A percentile compares a stretch with the other conserved stretches of the same genome.
Evolutionary conservation across 2,329 filamentous ascomycete genomes (phyloP).

Genomic region (Alternaria hordeiaustralica): DNA sequence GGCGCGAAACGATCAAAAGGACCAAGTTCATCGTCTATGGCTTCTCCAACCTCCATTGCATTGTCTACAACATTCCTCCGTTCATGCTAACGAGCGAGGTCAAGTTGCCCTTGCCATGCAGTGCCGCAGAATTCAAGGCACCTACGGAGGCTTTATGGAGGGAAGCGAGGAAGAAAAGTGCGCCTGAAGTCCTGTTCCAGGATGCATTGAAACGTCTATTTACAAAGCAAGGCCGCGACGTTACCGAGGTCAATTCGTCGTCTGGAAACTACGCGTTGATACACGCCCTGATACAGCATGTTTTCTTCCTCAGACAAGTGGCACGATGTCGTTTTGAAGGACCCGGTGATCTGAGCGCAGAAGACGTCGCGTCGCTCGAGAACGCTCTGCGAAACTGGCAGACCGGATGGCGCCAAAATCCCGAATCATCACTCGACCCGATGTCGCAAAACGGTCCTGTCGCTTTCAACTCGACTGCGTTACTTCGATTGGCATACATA

Average conservation of each 20-base stretch:
- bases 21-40: conserved; percentile 65
- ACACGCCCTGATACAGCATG: conserved; percentile 74
- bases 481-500: conserved; percentile 68
- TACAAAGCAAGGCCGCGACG: conserved; percentile 38
- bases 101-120: conserved; percentile 61
- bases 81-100: conserved; percentile 63
- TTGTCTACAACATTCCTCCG: conserved; percentile 67
- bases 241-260: conserved; percentile 41
- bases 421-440: conserved; percentile 56
- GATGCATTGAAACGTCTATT: conserved; percentile 45
- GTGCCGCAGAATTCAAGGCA: conserved; percentile 63
- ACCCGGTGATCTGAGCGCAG: conserved; percentile 38
- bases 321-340: conserved; percentile 43
- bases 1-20: conserved; percentile 59
- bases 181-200: conserved; percentile 39
- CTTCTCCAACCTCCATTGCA: conserved; percentile 66
- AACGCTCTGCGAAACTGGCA: conserved; percentile 55
- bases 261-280: conserved; percentile 73
- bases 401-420: conserved; percentile 48
- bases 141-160: conserved; percentile 59
- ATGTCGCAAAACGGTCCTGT: conserved; percentile 65
- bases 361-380: conserved; percentile 52
- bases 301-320: conserved; percentile 70
- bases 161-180: conserved; percentile 34
- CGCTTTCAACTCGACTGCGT: conserved; percentile 70